Conservation (phyloP, 2,329 filamentous ascomycete genomes). For the Colletotrichum gigasporum region DNA sequence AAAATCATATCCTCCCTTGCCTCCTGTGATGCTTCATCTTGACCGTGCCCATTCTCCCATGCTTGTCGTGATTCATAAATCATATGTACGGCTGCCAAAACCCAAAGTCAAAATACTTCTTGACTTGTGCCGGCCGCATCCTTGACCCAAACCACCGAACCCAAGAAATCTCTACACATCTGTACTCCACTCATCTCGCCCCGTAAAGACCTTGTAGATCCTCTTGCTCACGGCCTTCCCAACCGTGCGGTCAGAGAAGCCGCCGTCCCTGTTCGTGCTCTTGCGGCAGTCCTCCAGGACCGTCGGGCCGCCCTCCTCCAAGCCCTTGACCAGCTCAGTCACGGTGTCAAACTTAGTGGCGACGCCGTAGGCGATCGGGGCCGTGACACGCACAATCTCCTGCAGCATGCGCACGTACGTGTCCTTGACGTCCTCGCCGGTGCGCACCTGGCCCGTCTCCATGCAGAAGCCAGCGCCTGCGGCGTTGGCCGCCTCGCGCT, state of each 20-base stretch:
- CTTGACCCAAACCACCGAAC: background rate
- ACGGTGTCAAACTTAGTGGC: conserved; percentile 68
- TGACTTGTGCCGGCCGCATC: background rate
- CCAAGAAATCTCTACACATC: conserved; percentile 54
- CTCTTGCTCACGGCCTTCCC: conserved; percentile 68
- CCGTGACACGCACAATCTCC: conserved; percentile 77
- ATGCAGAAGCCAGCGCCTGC: conserved; percentile 77
- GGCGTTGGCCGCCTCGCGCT: conserved; percentile 56
- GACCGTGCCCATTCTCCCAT: too few relatives aligned
- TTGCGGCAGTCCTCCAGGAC: conserved; percentile 70
- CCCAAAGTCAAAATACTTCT: too few relatives aligned
- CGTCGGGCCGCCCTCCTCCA: conserved; percentile 67
- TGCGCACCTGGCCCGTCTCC: conserved; percentile 79
- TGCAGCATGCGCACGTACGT: conserved; percentile 81
- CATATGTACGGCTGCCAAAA: too few relatives aligned
- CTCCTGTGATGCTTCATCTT: too few relatives aligned
- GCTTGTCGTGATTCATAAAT: too few relatives aligned
- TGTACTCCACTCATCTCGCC: conserved; percentile 62
- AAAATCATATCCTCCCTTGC: too few relatives aligned
- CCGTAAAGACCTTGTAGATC: conserved; percentile 68
- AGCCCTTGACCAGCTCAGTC: conserved; percentile 63
- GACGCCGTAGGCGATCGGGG: conserved; percentile 77
- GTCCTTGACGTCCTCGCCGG: conserved; percentile 71
- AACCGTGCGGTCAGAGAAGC: conserved; percentile 61
- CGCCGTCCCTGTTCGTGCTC: conserved; percentile 66